These are phyloP conservation scores for Bryoglossum gracile DNA, from an alignment of 495 filamentous ascomycete species.

Conservation along the genomic window DNA sequence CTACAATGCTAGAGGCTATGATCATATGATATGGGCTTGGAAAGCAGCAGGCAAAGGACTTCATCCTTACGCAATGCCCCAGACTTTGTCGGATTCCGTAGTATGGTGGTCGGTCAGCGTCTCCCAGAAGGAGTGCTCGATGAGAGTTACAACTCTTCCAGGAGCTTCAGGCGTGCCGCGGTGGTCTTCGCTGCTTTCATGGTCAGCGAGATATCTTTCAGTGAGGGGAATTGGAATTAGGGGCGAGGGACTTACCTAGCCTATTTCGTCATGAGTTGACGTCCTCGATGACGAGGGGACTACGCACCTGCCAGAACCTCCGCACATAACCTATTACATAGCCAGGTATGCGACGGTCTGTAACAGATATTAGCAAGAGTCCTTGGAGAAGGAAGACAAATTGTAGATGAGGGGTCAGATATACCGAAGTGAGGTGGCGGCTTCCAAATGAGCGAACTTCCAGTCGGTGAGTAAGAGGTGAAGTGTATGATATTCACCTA, in stretches of 20 bases:
- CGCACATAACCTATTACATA: conserved; percentile 93
- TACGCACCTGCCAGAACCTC: conserved; percentile 89
- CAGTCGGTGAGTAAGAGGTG: background rate
- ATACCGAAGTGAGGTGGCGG: conserved; percentile 92
- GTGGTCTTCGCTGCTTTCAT: conserved; percentile 61
- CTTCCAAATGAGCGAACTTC: conserved; percentile 95
- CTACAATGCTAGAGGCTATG: no score
- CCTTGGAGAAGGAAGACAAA: background rate
- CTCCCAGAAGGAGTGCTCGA: conserved; percentile 73
- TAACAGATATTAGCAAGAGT: background rate
- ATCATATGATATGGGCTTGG: no score
- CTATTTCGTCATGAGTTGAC: conserved; percentile 16
- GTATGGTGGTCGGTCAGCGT: conserved; percentile 63
- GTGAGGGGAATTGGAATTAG: no score
- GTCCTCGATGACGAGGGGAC: conserved; percentile 5
- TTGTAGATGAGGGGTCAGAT: no score
- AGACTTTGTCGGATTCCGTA: conserved; percentile 57
- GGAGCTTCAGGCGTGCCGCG: conserved; percentile 82
- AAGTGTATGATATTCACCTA: background rate
- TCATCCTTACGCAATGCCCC: conserved; percentile 93
- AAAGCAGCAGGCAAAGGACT: no score
- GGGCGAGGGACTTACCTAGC: conserved; percentile 29
- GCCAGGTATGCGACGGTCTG: conserved; percentile 79
- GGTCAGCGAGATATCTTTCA: conserved; percentile 16
- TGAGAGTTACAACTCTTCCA: conserved; percentile 89